Evolutionary conservation across 805 yeast genomes (phyloP).

Genomic region (Suhomyces sp.): DNA sequence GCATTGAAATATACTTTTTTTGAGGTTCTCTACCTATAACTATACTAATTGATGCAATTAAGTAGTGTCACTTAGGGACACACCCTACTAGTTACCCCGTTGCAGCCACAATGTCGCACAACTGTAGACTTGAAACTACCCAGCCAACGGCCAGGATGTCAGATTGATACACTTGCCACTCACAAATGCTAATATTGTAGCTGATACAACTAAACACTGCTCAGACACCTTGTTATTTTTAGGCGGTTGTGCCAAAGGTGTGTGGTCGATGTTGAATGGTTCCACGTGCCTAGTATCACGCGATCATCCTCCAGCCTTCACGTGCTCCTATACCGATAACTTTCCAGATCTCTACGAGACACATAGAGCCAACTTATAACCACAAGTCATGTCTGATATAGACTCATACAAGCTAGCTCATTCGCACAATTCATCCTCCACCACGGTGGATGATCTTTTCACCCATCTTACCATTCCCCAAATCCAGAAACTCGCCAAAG

Average conservation of each 20-base stretch:
- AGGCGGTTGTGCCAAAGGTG: too few relatives aligned
- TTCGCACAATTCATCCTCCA: conserved; percentile 4
- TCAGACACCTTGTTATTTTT: too few relatives aligned
- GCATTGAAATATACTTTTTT: too few relatives aligned
- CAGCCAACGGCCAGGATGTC: too few relatives aligned
- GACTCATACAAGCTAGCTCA: conserved; percentile 1
- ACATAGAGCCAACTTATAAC: background rate
- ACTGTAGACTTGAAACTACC: too few relatives aligned
- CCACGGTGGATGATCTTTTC: conserved; percentile 36
- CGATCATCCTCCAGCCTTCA: background rate
- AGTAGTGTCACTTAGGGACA: too few relatives aligned
- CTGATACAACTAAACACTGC: too few relatives aligned
- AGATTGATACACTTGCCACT: too few relatives aligned
- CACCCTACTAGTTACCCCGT: too few relatives aligned
- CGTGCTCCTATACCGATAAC: background rate
- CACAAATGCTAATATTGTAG: too few relatives aligned
- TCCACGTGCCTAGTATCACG: background rate
- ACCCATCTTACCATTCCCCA: conserved; percentile 29
- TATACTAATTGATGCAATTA: background rate
- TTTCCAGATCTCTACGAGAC: background rate
- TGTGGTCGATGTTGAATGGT: too few relatives aligned
- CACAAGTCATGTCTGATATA: background rate
- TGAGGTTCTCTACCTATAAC: background rate
- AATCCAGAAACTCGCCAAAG: conserved; percentile 27
- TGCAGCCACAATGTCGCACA: too few relatives aligned